phyloP scores from a whole-genome alignment of 495 filamentous ascomycete species.

The Aspergillus coremiiformis region DNA sequence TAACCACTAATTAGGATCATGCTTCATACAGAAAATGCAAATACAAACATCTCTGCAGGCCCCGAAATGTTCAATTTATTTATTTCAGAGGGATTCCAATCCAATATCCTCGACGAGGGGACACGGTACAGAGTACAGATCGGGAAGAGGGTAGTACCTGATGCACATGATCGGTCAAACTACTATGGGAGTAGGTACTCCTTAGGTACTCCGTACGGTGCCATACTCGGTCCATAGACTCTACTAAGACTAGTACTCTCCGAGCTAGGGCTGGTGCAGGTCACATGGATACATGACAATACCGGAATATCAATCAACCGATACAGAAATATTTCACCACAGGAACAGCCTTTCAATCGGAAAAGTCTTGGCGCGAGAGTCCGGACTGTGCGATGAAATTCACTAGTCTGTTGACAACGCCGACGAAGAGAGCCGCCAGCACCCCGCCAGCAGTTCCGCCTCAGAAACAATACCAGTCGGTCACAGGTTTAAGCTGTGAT shows the following conservation, averaged over 20 bases:
- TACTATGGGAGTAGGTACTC: too few species aligned
- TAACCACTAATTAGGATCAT: background rate
- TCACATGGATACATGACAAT: slow-evolving; percentile 25
- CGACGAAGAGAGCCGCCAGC: slow-evolving; percentile 34
- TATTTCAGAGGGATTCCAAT: background rate
- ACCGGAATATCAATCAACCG: slow-evolving; percentile 25
- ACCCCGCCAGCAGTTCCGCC: slow-evolving; percentile 33
- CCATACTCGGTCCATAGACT: too few species aligned
- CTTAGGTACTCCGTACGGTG: too few species aligned
- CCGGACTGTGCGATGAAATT: slow-evolving; percentile 46
- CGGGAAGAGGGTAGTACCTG: too few species aligned
- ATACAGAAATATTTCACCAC: slow-evolving; percentile 5
- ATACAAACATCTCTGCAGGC: background rate
- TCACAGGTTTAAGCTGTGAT: slow-evolving; percentile 21
- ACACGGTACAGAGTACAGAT: background rate
- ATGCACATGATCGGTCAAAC: background rate
- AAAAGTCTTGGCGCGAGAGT: slow-evolving; percentile 33
- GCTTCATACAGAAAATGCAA: background rate
- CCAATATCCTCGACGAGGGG: background rate
- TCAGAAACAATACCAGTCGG: slow-evolving; percentile 12
- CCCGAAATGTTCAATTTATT: background rate
- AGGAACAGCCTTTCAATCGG: slow-evolving; percentile 21
- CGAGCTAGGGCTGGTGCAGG: slow-evolving; percentile 17
- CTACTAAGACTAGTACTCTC: background rate
- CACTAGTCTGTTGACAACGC: slow-evolving; percentile 34